These are phyloP conservation scores for Strombidium stylifer DNA, from an alignment of 73 alveolate genomes.

Conservation along the genomic window DNA sequence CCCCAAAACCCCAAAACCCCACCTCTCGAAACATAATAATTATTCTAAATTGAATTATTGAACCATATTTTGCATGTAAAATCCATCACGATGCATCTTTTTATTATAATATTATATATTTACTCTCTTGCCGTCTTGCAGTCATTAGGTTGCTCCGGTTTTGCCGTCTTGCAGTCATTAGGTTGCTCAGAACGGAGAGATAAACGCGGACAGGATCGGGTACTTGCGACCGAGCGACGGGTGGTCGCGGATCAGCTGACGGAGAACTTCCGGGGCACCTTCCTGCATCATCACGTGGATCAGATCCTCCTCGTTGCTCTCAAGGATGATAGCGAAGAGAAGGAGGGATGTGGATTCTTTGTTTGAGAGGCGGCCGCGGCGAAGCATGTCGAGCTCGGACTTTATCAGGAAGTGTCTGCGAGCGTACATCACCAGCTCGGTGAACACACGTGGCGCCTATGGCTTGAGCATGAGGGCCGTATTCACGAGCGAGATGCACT, in stretches of 20 bases:
- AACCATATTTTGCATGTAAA: too few species aligned
- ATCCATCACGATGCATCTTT: too few species aligned
- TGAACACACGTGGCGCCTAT: constrained; percentile 42
- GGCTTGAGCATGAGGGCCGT: constrained; percentile 45
- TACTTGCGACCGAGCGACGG: constrained; percentile 34
- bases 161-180: too few species aligned
- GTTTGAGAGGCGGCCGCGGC: constrained; percentile 12
- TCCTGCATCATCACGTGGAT: constrained; percentile 50
- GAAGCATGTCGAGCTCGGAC: constrained; percentile 27
- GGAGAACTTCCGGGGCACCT: constrained; percentile 29
- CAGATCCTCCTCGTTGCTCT: constrained; percentile 46
- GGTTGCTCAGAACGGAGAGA: constrained; percentile 9
- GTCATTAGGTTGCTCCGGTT: too few species aligned
- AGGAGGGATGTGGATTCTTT: constrained; percentile 40
- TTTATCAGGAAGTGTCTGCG: constrained; percentile 36
- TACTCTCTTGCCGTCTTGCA: too few species aligned
- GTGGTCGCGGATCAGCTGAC: constrained; percentile 24
- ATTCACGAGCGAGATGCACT: constrained; percentile 66
- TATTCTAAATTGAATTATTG: too few species aligned
- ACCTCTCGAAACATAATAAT: too few species aligned
- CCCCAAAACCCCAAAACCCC: too few species aligned
- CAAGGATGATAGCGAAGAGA: constrained; percentile 38
- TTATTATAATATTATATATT: too few species aligned
- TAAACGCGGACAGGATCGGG: constrained; percentile 36
- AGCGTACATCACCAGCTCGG: constrained; percentile 54